A percentile compares a stretch with the other conserved stretches of the same genome.
Evolutionary conservation across 202 grass and related monocot genomes (phyloP).

Genomic region (Setaria italica): DNA sequence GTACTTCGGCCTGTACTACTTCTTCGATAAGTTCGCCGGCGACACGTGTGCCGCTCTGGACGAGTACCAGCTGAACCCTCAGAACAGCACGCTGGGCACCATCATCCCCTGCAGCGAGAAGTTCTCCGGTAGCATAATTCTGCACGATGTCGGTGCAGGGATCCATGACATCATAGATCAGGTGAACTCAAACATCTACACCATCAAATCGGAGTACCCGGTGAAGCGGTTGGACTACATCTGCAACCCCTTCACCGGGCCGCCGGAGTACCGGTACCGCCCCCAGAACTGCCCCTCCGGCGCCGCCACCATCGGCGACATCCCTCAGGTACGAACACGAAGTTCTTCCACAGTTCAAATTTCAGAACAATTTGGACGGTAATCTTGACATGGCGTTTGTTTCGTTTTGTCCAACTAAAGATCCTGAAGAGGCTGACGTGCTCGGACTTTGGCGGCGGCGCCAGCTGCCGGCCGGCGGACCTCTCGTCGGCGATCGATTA

Average conservation of each 20-base stretch:
- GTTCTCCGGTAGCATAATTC: conserved; percentile 50
- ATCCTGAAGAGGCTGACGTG: conserved; percentile 79
- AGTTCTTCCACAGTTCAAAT: too few relatives aligned
- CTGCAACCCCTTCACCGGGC: conserved; percentile 87
- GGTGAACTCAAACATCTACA: conserved; percentile 87
- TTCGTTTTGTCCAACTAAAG: conserved; percentile 43
- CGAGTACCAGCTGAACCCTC: conserved; percentile 79
- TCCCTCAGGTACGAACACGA: conserved; percentile 51
- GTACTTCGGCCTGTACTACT: conserved; percentile 93
- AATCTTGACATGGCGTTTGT: neutral
- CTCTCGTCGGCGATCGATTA: conserved; percentile 73
- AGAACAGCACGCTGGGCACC: conserved; percentile 84
- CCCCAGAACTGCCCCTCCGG: conserved; percentile 79
- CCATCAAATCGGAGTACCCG: conserved; percentile 55
- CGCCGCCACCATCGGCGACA: conserved; percentile 79
- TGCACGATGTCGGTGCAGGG: conserved; percentile 66
- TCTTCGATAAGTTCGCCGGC: conserved; percentile 75
- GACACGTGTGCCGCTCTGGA: conserved; percentile 81
- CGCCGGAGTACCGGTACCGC: conserved; percentile 71
- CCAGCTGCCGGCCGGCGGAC: conserved; percentile 55
- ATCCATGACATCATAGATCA: conserved; percentile 85
- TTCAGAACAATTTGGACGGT: neutral
- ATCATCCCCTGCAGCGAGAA: conserved; percentile 74
- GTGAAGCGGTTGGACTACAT: conserved; percentile 73
- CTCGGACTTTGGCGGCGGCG: conserved; percentile 57